These are phyloP conservation scores for Stachybotrys echinatus DNA, from an alignment of 2,329 filamentous ascomycete species.

Conservation along the genomic window DNA sequence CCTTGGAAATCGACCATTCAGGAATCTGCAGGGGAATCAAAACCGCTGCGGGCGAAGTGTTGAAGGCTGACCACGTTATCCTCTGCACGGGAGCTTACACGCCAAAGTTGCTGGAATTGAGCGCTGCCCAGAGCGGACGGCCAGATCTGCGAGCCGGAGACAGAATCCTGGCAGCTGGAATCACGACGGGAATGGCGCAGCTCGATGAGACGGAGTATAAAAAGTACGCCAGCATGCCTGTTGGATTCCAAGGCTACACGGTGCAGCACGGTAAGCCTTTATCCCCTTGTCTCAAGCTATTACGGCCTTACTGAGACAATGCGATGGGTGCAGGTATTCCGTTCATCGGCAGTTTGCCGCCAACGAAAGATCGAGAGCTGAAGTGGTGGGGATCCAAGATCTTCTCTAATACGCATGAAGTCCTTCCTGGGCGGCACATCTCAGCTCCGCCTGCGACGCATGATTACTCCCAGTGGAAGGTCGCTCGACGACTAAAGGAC, in stretches of 20 bases:
- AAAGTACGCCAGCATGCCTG: slow-evolving; percentile 43
- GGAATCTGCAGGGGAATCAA: slow-evolving; percentile 44
- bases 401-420: slow-evolving; percentile 50
- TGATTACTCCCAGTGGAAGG: slow-evolving; percentile 61
- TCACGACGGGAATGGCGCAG: slow-evolving; percentile 52
- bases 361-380: slow-evolving; percentile 41
- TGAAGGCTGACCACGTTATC: slow-evolving; percentile 45
- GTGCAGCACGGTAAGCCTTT: slow-evolving; percentile 26
- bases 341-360: slow-evolving; percentile 54
- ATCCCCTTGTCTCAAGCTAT: no score
- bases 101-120: slow-evolving; percentile 46
- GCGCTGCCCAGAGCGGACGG: slow-evolving; percentile 40
- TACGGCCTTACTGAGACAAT: no score
- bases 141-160: slow-evolving; percentile 44
- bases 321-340: slow-evolving; percentile 29
- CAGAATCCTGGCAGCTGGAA: slow-evolving; percentile 53
- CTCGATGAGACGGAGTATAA: slow-evolving; percentile 41
- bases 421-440: slow-evolving; percentile 45
- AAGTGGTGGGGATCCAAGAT: slow-evolving; percentile 61
- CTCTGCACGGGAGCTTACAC: slow-evolving; percentile 56
- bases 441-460: slow-evolving; percentile 49
- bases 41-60: slow-evolving; percentile 35
- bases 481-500: slow-evolving; percentile 47
- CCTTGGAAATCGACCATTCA: slow-evolving; percentile 38
- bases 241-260: slow-evolving; percentile 35